Base-by-base conservation (phyloP, 176 grass and related monocot genomes). In the Cenchrus americanus region DNA sequence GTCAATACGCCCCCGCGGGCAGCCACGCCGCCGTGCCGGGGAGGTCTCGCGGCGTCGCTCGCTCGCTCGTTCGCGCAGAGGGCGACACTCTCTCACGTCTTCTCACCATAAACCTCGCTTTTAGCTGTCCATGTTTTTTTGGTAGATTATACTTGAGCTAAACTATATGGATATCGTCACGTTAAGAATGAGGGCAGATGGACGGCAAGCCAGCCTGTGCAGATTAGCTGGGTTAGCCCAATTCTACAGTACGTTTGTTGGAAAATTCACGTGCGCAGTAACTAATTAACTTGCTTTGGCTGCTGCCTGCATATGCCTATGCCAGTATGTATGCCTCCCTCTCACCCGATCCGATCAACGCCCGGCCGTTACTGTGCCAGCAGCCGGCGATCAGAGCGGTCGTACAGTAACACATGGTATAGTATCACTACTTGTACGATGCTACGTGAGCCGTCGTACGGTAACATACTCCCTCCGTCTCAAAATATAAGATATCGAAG, bases 191-290 rank as follows among this genome's bases (percentile, higher is more conserved):
- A 30, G 27, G 27, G 27, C 27, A 30, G 27, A 30, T 30, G 27
- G 27, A 30, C 27, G 27, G 27, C 10, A 26, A 41, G 34, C 2
- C 43, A 44, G 66, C 40, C 66, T 68, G 17, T 21, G 9, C 1
- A 42, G 34, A 67, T 11, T 17, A 68, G 10, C 10, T 44, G 66
- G 66, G 68, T 24, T 24, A 71, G 69, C 58, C 75, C 75, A 78
- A 27, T 27, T 62, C 0, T 27, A 78, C 75, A 78, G 75, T 17
- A 46, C 7, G 8, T 52, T 51, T 14, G 1, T 51, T 52, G 10
- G 4, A 30, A 30, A 4, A 3, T 3, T 37, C 34, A 37, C 34
- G 34, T 37, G 34, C 34, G 34, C 34, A 30, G 27, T 4, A 3
- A 37, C 34, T 37, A 37, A n/a, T n/a, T 34, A 34, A 34, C 32